Base-by-base conservation (phyloP, 2,329 filamentous ascomycete species). In the Aaosphaeria arxii region DNA sequence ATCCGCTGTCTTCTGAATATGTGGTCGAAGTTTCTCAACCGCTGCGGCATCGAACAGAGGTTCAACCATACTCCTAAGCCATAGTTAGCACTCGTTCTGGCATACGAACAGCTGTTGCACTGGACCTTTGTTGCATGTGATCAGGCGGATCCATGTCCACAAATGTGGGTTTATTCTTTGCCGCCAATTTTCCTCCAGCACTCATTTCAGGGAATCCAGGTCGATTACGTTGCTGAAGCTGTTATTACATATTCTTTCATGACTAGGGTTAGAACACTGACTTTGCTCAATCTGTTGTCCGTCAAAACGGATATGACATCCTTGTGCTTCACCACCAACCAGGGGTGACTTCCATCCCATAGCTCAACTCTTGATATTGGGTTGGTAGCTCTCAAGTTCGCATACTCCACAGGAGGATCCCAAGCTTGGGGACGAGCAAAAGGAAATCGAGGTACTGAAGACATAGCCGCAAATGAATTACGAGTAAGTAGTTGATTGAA, bases 81-180 rank as follows among this genome's bases (percentile, higher is more conserved):
- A 43, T 44, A 7, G 41, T 43, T 42, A 35, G 30, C 11, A 7
- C 70, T 71, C 74, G 69, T 49, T 79, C 74, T 11, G 65, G 58
- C 69, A 73, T 76, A 48, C 79, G 77, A 2, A 71, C 68, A 0
- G 77, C 76, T 4, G 73, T 45, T 40, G 17, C 17, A 24, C 17
- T 24, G 17, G 9, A 70, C 71, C 74, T 69, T 49, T 79, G 74
- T 11, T 65, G 58, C 69, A 73, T 76, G 48, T 79, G 77, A 2
- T 71, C 68, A 0, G 77, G 77, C 4, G 73, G 58, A 49, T 79
- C 75, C 73, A 79, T 77, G 53, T 79, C 75, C 5, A 79, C 76
- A 54, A 79, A 79, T 0, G 75, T 79, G 1, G 77, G 73, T 47
- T 71, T 74, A 35, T 71, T 74, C 52, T 77, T 75, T n/a, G 71